Conservation (phyloP, 352 stramenopile genomes). For the Globisporangium acanthophoron region DNA sequence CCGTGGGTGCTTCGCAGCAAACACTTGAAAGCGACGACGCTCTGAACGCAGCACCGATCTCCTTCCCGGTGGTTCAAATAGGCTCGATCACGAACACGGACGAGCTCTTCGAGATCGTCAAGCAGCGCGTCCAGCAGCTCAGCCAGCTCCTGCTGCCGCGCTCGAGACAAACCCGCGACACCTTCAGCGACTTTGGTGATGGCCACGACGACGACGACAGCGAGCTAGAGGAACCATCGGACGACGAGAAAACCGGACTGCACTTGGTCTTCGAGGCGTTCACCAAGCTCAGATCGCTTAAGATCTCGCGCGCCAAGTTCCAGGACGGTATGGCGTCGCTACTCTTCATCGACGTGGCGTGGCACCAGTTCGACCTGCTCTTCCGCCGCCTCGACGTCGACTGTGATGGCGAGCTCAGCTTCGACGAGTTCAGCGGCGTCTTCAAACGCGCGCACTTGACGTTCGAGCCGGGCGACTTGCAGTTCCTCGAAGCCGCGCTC, state of each 20-base stretch:
- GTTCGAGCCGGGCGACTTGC: conserved; percentile 26
- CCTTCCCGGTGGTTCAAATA: conserved; percentile 31
- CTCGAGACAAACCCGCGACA: conserved; percentile 20
- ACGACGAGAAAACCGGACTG: conserved; percentile 21
- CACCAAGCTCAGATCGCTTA: conserved; percentile 10
- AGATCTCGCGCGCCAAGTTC: conserved; percentile 38
- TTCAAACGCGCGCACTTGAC: conserved; percentile 23
- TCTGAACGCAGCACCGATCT: neutral
- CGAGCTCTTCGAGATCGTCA: conserved; percentile 46
- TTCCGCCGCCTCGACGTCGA: conserved; percentile 38
- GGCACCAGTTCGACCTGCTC: conserved; percentile 47
- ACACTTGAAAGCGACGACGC: neutral
- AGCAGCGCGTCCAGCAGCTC: conserved; percentile 32
- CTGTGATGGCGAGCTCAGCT: conserved; percentile 29
- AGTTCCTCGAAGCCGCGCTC: conserved; percentile 33
- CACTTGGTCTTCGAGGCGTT: conserved; percentile 32
- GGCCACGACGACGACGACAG: conserved; percentile 12
- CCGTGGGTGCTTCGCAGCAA: neutral
- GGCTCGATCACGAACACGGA: conserved; percentile 41
- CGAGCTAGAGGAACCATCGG: neutral
- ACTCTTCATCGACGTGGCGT: conserved; percentile 35
- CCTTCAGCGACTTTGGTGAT: conserved; percentile 43
- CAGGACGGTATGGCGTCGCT: conserved; percentile 28
- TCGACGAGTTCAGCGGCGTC: conserved; percentile 31
- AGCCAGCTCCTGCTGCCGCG: conserved; percentile 19